Evolutionary conservation across 192 early-diverging fungal genomes (phyloP), one percentile per base, ranked within the genome.

Genomic region (Linnemannia elongata): DNA sequence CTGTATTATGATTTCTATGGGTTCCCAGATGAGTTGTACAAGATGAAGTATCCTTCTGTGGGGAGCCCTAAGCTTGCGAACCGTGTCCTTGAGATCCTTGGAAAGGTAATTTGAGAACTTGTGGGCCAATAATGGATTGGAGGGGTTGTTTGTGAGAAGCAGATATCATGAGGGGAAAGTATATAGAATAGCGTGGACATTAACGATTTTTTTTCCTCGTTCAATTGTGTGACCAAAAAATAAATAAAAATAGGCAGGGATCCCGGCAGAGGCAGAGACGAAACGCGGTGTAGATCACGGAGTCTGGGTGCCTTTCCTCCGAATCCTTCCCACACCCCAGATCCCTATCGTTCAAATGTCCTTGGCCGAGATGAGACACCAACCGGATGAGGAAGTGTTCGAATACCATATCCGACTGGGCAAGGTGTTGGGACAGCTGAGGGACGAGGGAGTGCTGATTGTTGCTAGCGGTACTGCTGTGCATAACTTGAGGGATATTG

Each of bases 271-370:
- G 6, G 70, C 77, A 12, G 85, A 89, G 60, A 88, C 90, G 5
- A 88, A 92, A 42, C 89, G 93, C 20, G 94, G 94, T 4, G 88
- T 93, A 33, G 94, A 95, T 69, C 94, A 95, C 73, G 94, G 94
- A 33, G 91, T 92, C 4, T 95, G 94, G 94, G 93, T 94, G 1
- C 93, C 92, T 6, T 75, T 94, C 36, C 91, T 94, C 49, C 88
- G 93, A 24, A 93, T 93, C n/a, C 88, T 94, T 17, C 82, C 91
- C 57, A 89, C 86, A 1, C 87, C 90, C 20, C 88, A 88, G 17
- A 91, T 95, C 74, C 94, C 94, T 0, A 91, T 95, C 73, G 83
- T 94, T 18, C 93, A 94, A 76, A 88, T 95, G 45, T 94, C 94
- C n/a, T 85, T 93, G 3, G 92, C 87, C 42, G 78, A 87, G 24